Base-by-base conservation (phyloP, 371 early-diverging fungal species). In the Rhizomucor pusillus region DNA sequence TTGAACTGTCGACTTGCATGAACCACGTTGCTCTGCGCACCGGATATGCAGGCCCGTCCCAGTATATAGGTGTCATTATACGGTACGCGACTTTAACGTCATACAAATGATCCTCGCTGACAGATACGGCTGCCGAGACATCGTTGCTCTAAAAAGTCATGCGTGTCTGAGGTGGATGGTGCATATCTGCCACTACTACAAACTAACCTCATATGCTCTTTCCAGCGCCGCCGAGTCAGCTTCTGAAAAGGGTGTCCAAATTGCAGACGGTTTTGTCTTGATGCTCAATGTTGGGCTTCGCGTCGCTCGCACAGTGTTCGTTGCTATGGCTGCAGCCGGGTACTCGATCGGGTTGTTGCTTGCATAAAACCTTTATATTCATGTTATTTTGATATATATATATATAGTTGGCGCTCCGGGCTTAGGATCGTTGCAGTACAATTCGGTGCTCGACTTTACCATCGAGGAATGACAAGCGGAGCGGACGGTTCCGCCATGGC, bases 11-110 rank as follows among this genome's bases (percentile, higher is more conserved):
- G 1, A 73, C 51, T 60, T 81, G 82, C 63, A 80, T 70, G 68
- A 92, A 93, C 93, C 93, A 93, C 0, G 86, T 83, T 5, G 90
- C 90, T 37, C 94, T 77, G 47, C 90, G 77, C 19, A 92, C 85
- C 45, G 92, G 92, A 62, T 83, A 91, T 7, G 77, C 79, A 2
- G 90, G 83, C 0, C 94, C 94, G 37, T 81, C 73, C 94, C 94
- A 92, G 55, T 90, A 93, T 14, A 93, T 82, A 14, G 90, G 90
- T 49, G 73, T 79, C 35, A 88, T 79, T 45, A 82, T 87, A 60
- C 81, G 73, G 50, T 84, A 81, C 16, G 77, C 67, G 16, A 91
- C 83, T 62, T 90, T 82, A 20, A 88, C 91, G 61, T 91, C 89
- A 66, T 83, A 90, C 46, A 93, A 72, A 50, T 86, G 72, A 59